Base-by-base conservation (phyloP, 2,329 filamentous ascomycete species). In the Orbilia quercus region DNA sequence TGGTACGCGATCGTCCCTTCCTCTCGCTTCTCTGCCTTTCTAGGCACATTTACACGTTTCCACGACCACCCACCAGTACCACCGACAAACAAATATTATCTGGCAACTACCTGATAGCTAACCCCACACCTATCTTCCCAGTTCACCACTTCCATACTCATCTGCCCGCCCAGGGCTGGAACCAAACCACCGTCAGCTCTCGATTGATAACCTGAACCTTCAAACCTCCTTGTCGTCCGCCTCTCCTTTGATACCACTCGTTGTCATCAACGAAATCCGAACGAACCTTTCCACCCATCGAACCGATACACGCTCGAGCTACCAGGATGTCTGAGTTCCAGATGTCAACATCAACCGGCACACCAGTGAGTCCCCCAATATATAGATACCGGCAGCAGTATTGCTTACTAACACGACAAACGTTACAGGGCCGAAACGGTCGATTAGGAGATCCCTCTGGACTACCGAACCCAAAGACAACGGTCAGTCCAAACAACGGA, bases 1-100 rank as follows among this genome's bases (percentile, higher is more conserved):
- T 59, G 69, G 69, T 73, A 73, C 54, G 69, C 48, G 66, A 73
- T 59, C 40, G 18, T 45, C 55, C 54, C 48, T 38, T 36, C 50
- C 57, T 48, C 42, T 53, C 54, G 16, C 48, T 54, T 42, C 62
- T 67, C 47, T 36, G 45, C 36, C 16, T 2, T 18, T 25, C 38
- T 47, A 23, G 11, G 16, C 16, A 12, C 28, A 2, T n/a, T 59
- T 47, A 38, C 36, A 18, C 40, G 23, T 44, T 42, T 22, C 6
- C 20, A 12, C 34, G n/a, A 63, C 34, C 16, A 11, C 58, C n/a
- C 20, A 22, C 45, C 57, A 48, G 18, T 50, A 48, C 22, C 18
- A 11, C 45, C n/a, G 38, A 51, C 54, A 73, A 71, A 63, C 62
- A 12, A 40, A 18, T n/a, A n/a, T 16, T 36, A 22, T 36, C 53